Conservation (phyloP, 139 green algal species). For the Edaphochlamys debaryana region DNA sequence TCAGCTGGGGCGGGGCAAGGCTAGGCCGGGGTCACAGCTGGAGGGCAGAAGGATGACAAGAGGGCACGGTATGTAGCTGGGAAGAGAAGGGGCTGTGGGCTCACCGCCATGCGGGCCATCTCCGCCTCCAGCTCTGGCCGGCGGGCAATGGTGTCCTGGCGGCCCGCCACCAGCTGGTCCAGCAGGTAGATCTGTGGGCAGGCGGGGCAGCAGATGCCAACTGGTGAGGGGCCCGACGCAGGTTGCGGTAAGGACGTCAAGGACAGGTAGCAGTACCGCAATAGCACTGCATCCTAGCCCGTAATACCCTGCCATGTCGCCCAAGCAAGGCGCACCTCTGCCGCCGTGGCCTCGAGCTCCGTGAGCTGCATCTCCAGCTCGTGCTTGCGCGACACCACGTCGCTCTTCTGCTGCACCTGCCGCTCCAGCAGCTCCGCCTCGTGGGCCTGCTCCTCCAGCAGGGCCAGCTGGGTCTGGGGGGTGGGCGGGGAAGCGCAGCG, state of each 20-base stretch:
- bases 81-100: too few relatives aligned
- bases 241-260: background rate
- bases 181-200: conserved; percentile 22
- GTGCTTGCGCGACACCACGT: conserved; percentile 26
- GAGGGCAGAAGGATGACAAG: too few relatives aligned
- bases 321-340: conserved; percentile 29
- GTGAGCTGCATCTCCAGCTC: conserved; percentile 43
- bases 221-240: background rate
- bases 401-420: background rate
- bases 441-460: background rate
- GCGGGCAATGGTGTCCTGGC: background rate
- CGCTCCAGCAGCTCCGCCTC: conserved; percentile 26
- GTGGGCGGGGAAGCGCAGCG: background rate
- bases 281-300: too few relatives aligned
- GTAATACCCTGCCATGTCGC: too few relatives aligned
- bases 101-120: conserved; percentile 12
- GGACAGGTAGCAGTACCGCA: too few relatives aligned
- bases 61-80: too few relatives aligned
- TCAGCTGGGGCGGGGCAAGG: too few relatives aligned
- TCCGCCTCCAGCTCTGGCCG: conserved; percentile 32
- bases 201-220: background rate
- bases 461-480: conserved; percentile 20
- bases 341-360: conserved; percentile 34
- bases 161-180: conserved; percentile 28
- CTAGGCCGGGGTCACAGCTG: too few relatives aligned